Conservation (phyloP, 2,329 filamentous ascomycete genomes). For the Fusarium algeriense region DNA sequence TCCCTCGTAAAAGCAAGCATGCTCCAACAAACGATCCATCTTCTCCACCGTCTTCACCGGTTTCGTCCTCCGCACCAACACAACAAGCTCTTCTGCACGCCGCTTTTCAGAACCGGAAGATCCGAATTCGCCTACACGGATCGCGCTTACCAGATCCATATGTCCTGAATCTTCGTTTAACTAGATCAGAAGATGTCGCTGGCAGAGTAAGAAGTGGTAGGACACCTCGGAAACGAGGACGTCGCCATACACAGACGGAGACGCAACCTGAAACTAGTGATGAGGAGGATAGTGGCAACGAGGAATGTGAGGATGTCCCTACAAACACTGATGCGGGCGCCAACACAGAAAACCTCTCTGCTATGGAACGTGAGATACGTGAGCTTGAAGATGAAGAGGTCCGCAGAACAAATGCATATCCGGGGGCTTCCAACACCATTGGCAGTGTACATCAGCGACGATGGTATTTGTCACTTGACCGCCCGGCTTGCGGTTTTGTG, state of each 20-base stretch:
- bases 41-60: constrained; percentile 35
- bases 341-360: constrained; percentile 44
- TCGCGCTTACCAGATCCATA: constrained; percentile 65
- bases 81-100: constrained; percentile 62
- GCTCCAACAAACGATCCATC: constrained; percentile 50
- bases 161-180: constrained; percentile 67
- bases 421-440: constrained; percentile 73
- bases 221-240: constrained; percentile 21
- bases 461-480: constrained; percentile 76
- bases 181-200: constrained; percentile 56
- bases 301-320: constrained; percentile 37
- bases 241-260: constrained; percentile 1
- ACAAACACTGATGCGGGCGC: constrained; percentile 27
- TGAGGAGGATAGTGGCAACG: constrained; percentile 25
- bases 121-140: constrained; percentile 67
- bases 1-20: constrained; percentile 57
- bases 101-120: constrained; percentile 68
- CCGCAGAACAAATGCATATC: constrained; percentile 72
- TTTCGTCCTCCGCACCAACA: constrained; percentile 43
- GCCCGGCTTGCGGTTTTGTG: constrained; percentile 68
- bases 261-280: constrained; percentile 45
- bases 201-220: constrained; percentile 45
- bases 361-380: constrained; percentile 56
- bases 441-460: constrained; percentile 74
- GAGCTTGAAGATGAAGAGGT: constrained; percentile 66